These are phyloP conservation scores for Annulohypoxylon nitens DNA, from an alignment of 495 filamentous ascomycete species.

Conservation along the genomic window DNA sequence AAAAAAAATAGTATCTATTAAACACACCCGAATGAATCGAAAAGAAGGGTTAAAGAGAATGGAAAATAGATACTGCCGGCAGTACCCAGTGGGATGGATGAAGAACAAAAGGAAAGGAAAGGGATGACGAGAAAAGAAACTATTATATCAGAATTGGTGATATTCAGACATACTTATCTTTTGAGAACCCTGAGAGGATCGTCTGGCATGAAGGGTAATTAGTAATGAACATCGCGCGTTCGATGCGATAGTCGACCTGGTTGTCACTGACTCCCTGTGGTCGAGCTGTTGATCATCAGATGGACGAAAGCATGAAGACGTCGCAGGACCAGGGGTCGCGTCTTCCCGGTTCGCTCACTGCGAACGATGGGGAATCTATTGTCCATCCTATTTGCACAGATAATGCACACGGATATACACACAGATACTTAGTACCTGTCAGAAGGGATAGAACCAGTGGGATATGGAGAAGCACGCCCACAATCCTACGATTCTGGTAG, in stretches of 20 bases:
- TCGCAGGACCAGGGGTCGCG: slow-evolving; percentile 25
- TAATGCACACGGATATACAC: too few relatives aligned
- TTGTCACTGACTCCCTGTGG: slow-evolving; percentile 20
- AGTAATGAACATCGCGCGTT: slow-evolving; percentile 31
- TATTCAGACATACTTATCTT: slow-evolving; percentile 34
- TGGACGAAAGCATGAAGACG: slow-evolving; percentile 30
- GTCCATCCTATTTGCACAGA: neutral
- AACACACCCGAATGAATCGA: slow-evolving; percentile 29
- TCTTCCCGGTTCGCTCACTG: neutral
- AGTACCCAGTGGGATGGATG: slow-evolving; percentile 29
- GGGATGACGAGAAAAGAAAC: slow-evolving; percentile 19
- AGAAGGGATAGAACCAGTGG: neutral
- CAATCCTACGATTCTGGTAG: slow-evolving; percentile 6
- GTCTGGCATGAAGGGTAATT: slow-evolving; percentile 23
- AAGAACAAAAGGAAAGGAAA: slow-evolving; percentile 13
- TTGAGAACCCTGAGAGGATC: slow-evolving; percentile 23
- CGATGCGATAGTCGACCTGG: slow-evolving; percentile 12
- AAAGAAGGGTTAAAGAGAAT: slow-evolving; percentile 20
- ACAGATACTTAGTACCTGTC: neutral
- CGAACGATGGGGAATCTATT: slow-evolving; percentile 15
- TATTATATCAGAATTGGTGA: slow-evolving; percentile 2
- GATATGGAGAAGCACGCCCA: slow-evolving; percentile 8
- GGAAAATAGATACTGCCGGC: slow-evolving; percentile 43
- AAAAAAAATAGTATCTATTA: slow-evolving; percentile 19
- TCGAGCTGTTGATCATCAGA: slow-evolving; percentile 39